Base-by-base conservation (phyloP, 495 filamentous ascomycete genomes). In the Penicillium lividum region DNA sequence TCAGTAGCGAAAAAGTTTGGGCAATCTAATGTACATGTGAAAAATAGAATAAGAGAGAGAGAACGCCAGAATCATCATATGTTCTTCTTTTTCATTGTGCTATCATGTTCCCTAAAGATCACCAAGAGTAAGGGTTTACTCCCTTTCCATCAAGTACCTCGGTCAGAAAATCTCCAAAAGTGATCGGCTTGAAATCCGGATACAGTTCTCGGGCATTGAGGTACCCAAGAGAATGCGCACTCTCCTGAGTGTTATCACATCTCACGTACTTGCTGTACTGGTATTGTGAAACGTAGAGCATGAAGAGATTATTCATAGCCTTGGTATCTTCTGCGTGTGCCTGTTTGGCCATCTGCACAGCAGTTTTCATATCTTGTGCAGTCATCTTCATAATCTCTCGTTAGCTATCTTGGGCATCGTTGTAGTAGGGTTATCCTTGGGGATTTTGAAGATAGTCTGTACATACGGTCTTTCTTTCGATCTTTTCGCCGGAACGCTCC, bases 161-260 rank as follows among this genome's bases (percentile, higher is more conserved):
- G 2, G 4, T 18, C 15, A 64, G 57, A 28, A 28, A 64, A 5
- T 59, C 55, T 16, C 62, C 44, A 42, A 75, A 64, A 1, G 47
- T 53, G 15, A 50, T 64, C 15, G 63, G 63, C 25, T 56, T 51
- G 0, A 74, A 61, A 33, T 73, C 74, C 2, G 77, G 79, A 63
- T 81, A 82, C 34, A 81, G 53, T 58, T 79, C 71, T 49, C 68
- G 72, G 5, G 71, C 62, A 61, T 72, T 63, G 38, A 82, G 53
- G 48, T 79, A 81, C 0, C 80, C 79, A 27, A 83, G 60, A 52
- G 77, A 80, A 34, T 67, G 62, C 6, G 77, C 78, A 53, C 60
- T 61, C 33, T 73, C 70, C 0, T 70, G 73, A n/a, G 60, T 72
- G 55, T 81, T 80, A 40, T 82, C 79, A 29, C 60, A 60, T 4